phyloP scores from a whole-genome alignment of 2,329 filamentous ascomycete genomes.

The Onygena corvina region DNA sequence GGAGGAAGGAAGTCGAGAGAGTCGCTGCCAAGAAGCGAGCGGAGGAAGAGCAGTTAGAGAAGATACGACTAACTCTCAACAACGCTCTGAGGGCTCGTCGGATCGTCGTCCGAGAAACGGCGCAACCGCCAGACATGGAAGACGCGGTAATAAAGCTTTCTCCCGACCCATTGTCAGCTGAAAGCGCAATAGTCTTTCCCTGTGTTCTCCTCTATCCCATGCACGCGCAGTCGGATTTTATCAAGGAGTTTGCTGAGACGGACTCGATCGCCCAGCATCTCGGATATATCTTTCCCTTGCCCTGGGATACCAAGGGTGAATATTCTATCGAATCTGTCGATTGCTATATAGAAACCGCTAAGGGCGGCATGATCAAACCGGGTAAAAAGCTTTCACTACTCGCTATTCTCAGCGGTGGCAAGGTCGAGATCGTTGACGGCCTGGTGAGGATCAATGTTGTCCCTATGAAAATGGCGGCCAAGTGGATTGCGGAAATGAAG shows the following conservation, averaged over 20 bases:
- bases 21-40: constrained; percentile 44
- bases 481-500: constrained; percentile 82
- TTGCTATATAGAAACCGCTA: constrained; percentile 74
- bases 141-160: constrained; percentile 61
- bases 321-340: constrained; percentile 60
- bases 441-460: constrained; percentile 73
- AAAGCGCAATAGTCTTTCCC: constrained; percentile 62
- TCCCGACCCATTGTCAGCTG: constrained; percentile 60
- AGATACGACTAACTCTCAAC: constrained; percentile 50
- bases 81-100: constrained; percentile 57
- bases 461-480: constrained; percentile 54
- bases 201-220: constrained; percentile 75
- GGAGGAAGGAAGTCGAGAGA: constrained; percentile 45
- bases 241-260: constrained; percentile 73
- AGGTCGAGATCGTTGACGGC: constrained; percentile 77
- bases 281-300: constrained; percentile 70
- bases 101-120: constrained; percentile 55
- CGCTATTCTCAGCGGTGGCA: constrained; percentile 62
- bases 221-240: constrained; percentile 72
- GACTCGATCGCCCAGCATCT: constrained; percentile 67
- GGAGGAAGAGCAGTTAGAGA: constrained; percentile 36
- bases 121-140: constrained; percentile 71
- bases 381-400: constrained; percentile 71
- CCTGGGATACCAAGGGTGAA: constrained; percentile 63
- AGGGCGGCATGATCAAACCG: constrained; percentile 73